phyloP scores from a whole-genome alignment of 306 rosid genomes.

The Echinosophora koreensis region DNA sequence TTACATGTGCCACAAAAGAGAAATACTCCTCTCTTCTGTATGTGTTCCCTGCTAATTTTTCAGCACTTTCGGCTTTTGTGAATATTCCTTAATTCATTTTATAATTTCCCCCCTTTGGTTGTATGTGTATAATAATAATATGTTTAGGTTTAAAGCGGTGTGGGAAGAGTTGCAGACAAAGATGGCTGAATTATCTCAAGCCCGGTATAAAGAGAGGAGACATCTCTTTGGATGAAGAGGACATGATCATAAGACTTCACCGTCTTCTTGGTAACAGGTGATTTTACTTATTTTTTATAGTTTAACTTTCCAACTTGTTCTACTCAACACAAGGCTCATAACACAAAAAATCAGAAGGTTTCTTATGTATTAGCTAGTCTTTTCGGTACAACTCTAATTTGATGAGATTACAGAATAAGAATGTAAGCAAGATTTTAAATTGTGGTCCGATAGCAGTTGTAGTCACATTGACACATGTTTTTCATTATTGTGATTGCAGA shows the following conservation, averaged over 20 bases:
- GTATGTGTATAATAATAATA: background rate
- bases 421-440: too few species aligned
- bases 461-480: too few species aligned
- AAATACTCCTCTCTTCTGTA: too few species aligned
- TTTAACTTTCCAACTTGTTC: background rate
- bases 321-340: conserved; percentile 4
- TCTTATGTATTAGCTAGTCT: background rate
- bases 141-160: conserved; percentile 60
- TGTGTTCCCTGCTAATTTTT: background rate
- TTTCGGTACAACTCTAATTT: too few species aligned
- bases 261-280: conserved; percentile 67
- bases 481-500: too few species aligned
- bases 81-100: background rate
- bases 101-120: background rate
- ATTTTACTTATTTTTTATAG: too few species aligned
- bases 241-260: conserved; percentile 64
- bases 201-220: conserved; percentile 55
- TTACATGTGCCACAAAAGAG: background rate
- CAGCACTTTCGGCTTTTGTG: background rate
- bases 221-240: conserved; percentile 55
- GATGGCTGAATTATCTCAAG: conserved; percentile 58
- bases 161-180: conserved; percentile 57
- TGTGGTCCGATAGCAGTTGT: too few species aligned
- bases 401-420: too few species aligned
- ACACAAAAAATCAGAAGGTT: background rate